phyloP scores from a whole-genome alignment of 805 yeast genomes.

The Ogataea corticis region DNA sequence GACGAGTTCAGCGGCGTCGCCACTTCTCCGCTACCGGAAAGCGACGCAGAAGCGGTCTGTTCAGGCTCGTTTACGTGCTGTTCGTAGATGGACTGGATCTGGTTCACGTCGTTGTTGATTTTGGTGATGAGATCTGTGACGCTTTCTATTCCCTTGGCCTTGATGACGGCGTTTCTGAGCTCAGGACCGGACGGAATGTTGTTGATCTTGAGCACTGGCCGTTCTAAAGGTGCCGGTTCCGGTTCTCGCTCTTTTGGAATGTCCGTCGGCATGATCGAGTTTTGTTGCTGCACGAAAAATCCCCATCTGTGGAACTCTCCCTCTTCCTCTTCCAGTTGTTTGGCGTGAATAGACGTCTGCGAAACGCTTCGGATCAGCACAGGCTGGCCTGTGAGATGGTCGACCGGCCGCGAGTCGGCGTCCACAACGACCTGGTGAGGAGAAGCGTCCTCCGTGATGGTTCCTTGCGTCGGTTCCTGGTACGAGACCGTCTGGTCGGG shows the following conservation, averaged over 20 bases:
- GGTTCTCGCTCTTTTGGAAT: conserved; percentile 8
- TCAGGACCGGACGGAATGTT: conserved; percentile 55
- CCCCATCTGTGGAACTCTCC: conserved; percentile 92
- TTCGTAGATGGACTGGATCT: conserved; percentile 30
- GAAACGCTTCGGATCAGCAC: conserved; percentile 64
- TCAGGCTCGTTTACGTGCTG: not conserved
- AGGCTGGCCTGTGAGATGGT: conserved; percentile 70
- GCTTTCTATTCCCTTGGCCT: conserved; percentile 73
- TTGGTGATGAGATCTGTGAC: conserved; percentile 66
- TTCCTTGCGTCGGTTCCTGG: conserved; percentile 11
- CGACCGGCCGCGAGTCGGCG: conserved; percentile 59
- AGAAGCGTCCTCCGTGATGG: conserved; percentile 27
- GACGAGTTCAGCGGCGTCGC: conserved; percentile 1
- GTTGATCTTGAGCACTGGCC: conserved; percentile 30
- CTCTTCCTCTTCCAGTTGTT: conserved; percentile 83
- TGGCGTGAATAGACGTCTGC: conserved; percentile 66
- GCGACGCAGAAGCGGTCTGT: not conserved
- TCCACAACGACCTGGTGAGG: conserved; percentile 79
- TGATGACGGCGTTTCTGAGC: conserved; percentile 60
- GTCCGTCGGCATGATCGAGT: conserved; percentile 31
- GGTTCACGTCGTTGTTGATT: conserved; percentile 50
- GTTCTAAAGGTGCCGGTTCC: conserved; percentile 3
- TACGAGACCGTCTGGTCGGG: conserved; percentile 36
- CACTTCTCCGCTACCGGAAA: not conserved
- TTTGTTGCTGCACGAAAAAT: conserved; percentile 68